phyloP scores from a whole-genome alignment of 495 filamentous ascomycete species.

The Physcia stellaris region DNA sequence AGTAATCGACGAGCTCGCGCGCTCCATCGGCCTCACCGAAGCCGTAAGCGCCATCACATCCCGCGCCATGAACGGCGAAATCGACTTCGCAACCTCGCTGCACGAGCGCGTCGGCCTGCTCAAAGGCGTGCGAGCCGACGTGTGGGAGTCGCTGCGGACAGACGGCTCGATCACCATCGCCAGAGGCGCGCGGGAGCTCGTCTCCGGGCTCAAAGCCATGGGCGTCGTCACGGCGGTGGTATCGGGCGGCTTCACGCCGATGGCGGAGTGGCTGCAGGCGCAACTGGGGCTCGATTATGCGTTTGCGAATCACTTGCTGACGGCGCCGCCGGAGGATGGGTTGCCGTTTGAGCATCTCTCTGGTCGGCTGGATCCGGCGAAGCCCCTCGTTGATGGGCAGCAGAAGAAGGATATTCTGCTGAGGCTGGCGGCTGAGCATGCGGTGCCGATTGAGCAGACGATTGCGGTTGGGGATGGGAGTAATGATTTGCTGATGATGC shows the following conservation, averaged over 20 bases:
- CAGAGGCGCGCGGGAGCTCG: constrained; percentile 61
- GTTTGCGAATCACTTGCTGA: constrained; percentile 71
- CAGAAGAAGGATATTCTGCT: constrained; percentile 65
- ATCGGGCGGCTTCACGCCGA: constrained; percentile 80
- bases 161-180: constrained; percentile 64
- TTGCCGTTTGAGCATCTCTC: constrained; percentile 38
- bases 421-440: constrained; percentile 61
- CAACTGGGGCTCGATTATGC: constrained; percentile 76
- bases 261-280: constrained; percentile 72
- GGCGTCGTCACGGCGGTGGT: constrained; percentile 80
- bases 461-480: constrained; percentile 87
- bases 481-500: constrained; percentile 90
- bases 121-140: constrained; percentile 60
- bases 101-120: constrained; percentile 66
- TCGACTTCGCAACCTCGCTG: constrained; percentile 81
- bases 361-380: constrained; percentile 53
- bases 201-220: constrained; percentile 53
- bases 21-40: constrained; percentile 58
- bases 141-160: constrained; percentile 66
- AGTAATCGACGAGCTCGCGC: constrained; percentile 88
- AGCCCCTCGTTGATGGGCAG: constrained; percentile 68
- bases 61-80: constrained; percentile 88
- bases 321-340: background rate
- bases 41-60: constrained; percentile 69
- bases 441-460: constrained; percentile 58